Conservation (phyloP, 2,329 filamentous ascomycete genomes). For the Microdochium trichocladiopsis region DNA sequence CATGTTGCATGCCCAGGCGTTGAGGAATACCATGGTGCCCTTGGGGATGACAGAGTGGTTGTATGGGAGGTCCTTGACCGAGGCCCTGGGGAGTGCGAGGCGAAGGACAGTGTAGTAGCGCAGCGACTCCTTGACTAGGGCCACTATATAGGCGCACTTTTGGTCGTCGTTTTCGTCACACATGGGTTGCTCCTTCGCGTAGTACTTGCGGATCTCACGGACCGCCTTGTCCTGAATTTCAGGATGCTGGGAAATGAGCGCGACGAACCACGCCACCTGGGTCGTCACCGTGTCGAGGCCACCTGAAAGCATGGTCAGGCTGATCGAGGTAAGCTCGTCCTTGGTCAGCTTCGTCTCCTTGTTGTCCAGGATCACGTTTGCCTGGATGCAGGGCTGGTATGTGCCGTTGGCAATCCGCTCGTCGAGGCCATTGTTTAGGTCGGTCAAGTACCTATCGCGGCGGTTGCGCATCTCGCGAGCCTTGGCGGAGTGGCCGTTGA, state of each 20-base stretch:
- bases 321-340: slow-evolving; percentile 58
- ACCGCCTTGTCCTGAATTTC: slow-evolving; percentile 57
- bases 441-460: slow-evolving; percentile 52
- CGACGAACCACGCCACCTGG: slow-evolving; percentile 58
- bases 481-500: slow-evolving; percentile 48
- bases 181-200: slow-evolving; percentile 43
- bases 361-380: slow-evolving; percentile 58
- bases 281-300: slow-evolving; percentile 62
- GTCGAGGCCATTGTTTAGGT: slow-evolving; percentile 51
- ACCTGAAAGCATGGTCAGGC: slow-evolving; percentile 61
- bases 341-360: slow-evolving; percentile 55
- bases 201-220: slow-evolving; percentile 47
- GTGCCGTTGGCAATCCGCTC: slow-evolving; percentile 53
- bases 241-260: slow-evolving; percentile 48
- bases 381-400: slow-evolving; percentile 59
- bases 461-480: slow-evolving; percentile 53
- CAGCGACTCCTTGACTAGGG: slow-evolving; percentile 55
- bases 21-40: slow-evolving; percentile 58
- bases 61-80: slow-evolving; percentile 52
- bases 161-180: slow-evolving; percentile 57
- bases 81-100: slow-evolving; percentile 53
- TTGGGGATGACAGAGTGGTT: slow-evolving; percentile 51
- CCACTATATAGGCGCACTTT: slow-evolving; percentile 55
- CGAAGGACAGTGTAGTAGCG: slow-evolving; percentile 57
- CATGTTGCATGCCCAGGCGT: slow-evolving; percentile 64